Evolutionary conservation across 2,329 filamentous ascomycete species (phyloP), one percentile per base, ranked within the genome.

Genomic region (Aspergillus sp.): DNA sequence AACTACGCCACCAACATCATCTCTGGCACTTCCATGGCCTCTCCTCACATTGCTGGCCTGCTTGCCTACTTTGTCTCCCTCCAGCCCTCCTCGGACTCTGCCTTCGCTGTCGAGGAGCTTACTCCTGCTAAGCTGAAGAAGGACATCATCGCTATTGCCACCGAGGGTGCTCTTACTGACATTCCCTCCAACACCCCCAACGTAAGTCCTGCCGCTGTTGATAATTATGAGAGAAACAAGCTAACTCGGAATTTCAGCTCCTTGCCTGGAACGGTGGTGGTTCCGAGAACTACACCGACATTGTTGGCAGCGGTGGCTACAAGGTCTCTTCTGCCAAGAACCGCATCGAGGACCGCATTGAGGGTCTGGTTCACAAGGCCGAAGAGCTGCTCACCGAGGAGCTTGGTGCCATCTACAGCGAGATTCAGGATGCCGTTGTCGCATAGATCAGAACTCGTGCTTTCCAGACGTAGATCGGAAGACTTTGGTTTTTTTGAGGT

Each of bases 211-310:
- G 38, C 42, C 3, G 17, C n/a, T 30, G 30, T 15, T 36, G 1
- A 11, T 11, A 21, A 2, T 25, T 3, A 17, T 49, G 7, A 38
- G 54, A 23, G 5, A 39, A 59, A 17, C 41, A 44, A 57, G 58
- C 70, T 77, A 71, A 75, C 66, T 65, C 47, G 15, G 21, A 1
- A 27, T 60, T 61, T 5, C 66, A 84, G 82, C 84, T 96, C 75
- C 92, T 99, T 64, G 94, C 94, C 78, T 99, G 93, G 94, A 99
- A 99, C 86, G 95, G 96, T 76, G 96, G 92, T 81, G 95, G 95
- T 74, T 90, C 87, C 75, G 88, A 85, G 82, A 96, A 99, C 89
- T 97, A 91, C 87, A 85, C 86, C 63, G 83, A 90, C 70, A 96
- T 97, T 72, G 79, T 96, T 65, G 81, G 87, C 70, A 83, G 87